Conservation (phyloP, 768 basidiomycete species). For the Crassisporium funariophilum region DNA sequence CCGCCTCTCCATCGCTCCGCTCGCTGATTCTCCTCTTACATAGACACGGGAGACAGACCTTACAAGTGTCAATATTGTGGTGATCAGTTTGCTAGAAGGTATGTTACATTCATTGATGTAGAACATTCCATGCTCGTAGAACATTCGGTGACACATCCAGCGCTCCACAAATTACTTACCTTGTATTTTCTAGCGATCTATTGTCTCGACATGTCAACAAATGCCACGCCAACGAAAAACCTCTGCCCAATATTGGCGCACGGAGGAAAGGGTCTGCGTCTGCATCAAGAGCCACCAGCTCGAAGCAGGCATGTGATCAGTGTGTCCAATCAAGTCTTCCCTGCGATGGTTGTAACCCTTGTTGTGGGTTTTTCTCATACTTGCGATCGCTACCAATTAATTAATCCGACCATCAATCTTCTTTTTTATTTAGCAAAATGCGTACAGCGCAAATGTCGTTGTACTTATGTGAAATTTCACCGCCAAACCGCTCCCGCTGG, state of each 20-base stretch:
- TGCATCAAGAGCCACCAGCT: constrained; percentile 72
- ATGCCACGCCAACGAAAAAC: constrained; percentile 80
- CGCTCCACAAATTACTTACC: neutral
- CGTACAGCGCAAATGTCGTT: constrained; percentile 65
- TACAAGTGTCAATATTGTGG: constrained; percentile 89
- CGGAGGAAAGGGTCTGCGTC: constrained; percentile 70
- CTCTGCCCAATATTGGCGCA: constrained; percentile 38
- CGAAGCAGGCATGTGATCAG: constrained; percentile 85
- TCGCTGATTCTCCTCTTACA: constrained; percentile 18
- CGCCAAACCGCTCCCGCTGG: constrained; percentile 79
- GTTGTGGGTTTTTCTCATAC: constrained; percentile 48
- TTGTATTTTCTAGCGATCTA: constrained; percentile 57
- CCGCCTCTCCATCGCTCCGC: constrained; percentile 16
- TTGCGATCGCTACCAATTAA: too few relatives aligned
- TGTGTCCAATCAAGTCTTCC: constrained; percentile 76
- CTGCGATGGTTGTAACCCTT: constrained; percentile 80
- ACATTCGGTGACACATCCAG: too few relatives aligned
- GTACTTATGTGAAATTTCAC: constrained; percentile 83
- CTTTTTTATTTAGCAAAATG: constrained; percentile 61
- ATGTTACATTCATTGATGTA: constrained; percentile 7
- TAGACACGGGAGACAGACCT: constrained; percentile 88
- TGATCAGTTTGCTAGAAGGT: constrained; percentile 90
- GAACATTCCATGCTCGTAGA: too few relatives aligned
- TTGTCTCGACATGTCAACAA: constrained; percentile 88
- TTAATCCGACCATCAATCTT: constrained; percentile 3